These are phyloP conservation scores for Dryas drummondii DNA, from an alignment of 306 rosid genomes.

Conservation along the genomic window DNA sequence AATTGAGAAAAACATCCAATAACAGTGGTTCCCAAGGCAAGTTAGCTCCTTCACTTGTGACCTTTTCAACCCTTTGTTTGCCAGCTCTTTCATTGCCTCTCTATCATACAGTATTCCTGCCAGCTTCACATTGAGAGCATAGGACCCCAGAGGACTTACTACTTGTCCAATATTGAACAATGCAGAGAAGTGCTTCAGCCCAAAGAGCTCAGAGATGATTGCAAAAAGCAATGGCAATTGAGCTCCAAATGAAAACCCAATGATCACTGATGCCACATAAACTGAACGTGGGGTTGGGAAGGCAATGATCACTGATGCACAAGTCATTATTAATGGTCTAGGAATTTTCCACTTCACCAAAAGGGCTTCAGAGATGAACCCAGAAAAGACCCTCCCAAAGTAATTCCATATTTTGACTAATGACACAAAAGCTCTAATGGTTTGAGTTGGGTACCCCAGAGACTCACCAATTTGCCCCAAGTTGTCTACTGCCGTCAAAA, in stretches of 20 bases:
- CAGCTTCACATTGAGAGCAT: constrained; percentile 20
- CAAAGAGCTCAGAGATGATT: constrained; percentile 36
- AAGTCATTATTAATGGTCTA: constrained; percentile 26
- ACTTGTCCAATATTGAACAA: constrained; percentile 26
- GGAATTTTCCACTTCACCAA: constrained; percentile 29
- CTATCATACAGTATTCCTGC: constrained; percentile 21
- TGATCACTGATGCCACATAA: constrained; percentile 27
- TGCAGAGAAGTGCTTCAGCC: constrained; percentile 29
- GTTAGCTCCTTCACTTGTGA: neutral
- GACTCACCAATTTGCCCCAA: constrained; percentile 44
- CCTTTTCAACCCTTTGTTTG: neutral
- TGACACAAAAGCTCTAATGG: constrained; percentile 22
- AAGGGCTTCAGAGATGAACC: constrained; percentile 36
- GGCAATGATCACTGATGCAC: no score
- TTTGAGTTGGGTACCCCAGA: constrained; percentile 16
- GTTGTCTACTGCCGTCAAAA: constrained; percentile 35
- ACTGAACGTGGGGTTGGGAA: constrained; percentile 30
- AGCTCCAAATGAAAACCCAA: constrained; percentile 37
- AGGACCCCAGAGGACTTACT: constrained; percentile 24
- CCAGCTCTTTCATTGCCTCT: neutral
- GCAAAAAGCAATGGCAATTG: constrained; percentile 33
- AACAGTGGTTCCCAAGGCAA: constrained; percentile 14
- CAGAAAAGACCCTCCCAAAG: constrained; percentile 37
- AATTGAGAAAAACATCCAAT: constrained; percentile 6
- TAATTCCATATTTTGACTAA: constrained; percentile 39